phyloP scores from a whole-genome alignment of 768 basidiomycete species.

The Lactifluus piperatus region DNA sequence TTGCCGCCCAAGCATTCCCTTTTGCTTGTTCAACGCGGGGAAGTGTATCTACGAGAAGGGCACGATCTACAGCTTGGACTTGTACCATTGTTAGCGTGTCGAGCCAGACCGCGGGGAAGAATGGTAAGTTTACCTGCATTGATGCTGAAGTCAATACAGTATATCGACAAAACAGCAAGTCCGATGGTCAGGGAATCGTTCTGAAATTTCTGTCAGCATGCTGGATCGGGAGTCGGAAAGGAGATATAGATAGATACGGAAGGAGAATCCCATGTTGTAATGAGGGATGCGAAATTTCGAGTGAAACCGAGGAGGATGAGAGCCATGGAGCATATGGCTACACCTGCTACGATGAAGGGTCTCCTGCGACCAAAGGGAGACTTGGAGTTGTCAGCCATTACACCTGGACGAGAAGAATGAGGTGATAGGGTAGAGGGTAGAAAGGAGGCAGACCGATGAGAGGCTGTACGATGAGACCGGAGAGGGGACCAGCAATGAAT shows the following conservation, averaged over 20 bases:
- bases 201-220: conserved; percentile 29
- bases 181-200: conserved; percentile 62
- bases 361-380: conserved; percentile 78
- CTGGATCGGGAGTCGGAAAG: background rate
- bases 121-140: conserved; percentile 37
- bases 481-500: conserved; percentile 86
- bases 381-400: conserved; percentile 77
- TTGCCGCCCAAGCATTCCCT: conserved; percentile 92
- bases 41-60: conserved; percentile 80
- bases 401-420: conserved; percentile 26
- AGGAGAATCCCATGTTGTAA: conserved; percentile 30
- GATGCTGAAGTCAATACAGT: conserved; percentile 56
- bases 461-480: conserved; percentile 87
- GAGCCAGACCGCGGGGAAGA: conserved; percentile 29
- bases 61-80: conserved; percentile 89
- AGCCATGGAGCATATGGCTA: conserved; percentile 54
- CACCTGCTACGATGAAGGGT: conserved; percentile 75
- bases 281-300: conserved; percentile 48
- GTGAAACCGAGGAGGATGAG: conserved; percentile 85
- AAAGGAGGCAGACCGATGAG: conserved; percentile 50
- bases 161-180: conserved; percentile 67
- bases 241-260: conserved; percentile 27
- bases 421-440: background rate
- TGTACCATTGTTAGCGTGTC: conserved; percentile 2
- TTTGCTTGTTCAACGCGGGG: conserved; percentile 66